phyloP scores from a whole-genome alignment of 2,329 filamentous ascomycete species.

The Graphiopsis chlorocephala region DNA sequence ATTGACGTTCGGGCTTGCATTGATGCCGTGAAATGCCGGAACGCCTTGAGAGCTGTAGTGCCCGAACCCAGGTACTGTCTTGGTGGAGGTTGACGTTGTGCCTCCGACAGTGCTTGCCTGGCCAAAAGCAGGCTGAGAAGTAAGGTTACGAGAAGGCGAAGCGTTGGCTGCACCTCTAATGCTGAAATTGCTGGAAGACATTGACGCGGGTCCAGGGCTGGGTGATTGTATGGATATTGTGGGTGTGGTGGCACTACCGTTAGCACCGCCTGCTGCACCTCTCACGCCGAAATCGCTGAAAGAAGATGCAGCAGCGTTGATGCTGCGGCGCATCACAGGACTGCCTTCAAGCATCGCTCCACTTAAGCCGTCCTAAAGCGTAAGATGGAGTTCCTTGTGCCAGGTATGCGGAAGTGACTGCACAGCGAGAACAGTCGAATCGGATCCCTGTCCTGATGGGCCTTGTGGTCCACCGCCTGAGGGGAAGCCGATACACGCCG shows the following conservation, averaged over 20 bases:
- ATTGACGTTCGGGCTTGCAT: background rate
- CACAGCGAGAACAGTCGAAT: slow-evolving; percentile 18
- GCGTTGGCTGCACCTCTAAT: background rate
- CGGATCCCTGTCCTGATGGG: slow-evolving; percentile 8
- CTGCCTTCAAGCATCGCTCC: background rate
- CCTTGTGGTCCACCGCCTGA: slow-evolving; percentile 12
- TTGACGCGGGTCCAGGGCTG: background rate
- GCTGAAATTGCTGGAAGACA: background rate
- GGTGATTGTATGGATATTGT: background rate
- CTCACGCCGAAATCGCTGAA: background rate
- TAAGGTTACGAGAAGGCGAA: background rate
- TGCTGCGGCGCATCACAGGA: background rate
- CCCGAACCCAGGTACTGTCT: background rate
- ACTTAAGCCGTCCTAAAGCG: slow-evolving; percentile 17
- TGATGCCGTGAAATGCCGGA: background rate
- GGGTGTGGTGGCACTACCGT: background rate
- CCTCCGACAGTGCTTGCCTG: background rate
- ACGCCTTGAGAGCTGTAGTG: slow-evolving; percentile 3
- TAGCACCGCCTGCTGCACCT: background rate
- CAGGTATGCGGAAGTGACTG: slow-evolving; percentile 16
- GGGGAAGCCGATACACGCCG: slow-evolving; percentile 11
- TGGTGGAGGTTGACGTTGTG: background rate
- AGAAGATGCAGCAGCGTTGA: background rate
- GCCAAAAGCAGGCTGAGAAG: background rate
- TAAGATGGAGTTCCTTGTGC: slow-evolving; percentile 21